Percentiles rank a stretch among this genome's conserved stretches.
Conservation (phyloP, 2,329 filamentous ascomycete species). For the Fusarium pilosicola region DNA sequence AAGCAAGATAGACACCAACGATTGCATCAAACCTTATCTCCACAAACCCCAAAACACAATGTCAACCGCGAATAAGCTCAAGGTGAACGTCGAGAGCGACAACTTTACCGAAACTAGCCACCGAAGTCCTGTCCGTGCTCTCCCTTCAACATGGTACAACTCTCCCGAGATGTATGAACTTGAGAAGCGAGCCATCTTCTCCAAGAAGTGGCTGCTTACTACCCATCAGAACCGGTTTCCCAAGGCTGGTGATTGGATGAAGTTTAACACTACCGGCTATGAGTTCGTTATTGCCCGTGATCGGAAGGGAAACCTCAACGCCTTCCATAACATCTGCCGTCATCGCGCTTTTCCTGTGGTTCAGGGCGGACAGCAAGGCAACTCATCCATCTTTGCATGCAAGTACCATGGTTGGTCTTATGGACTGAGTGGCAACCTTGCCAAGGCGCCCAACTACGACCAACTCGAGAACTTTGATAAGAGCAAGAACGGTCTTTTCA, state of each 20-base stretch:
- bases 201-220: slow-evolving; percentile 63
- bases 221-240: slow-evolving; percentile 61
- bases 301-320: slow-evolving; percentile 59
- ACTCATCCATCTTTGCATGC: slow-evolving; percentile 64
- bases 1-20: background rate
- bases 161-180: slow-evolving; percentile 64
- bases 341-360: slow-evolving; percentile 69
- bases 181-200: slow-evolving; percentile 66
- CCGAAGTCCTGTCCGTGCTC: slow-evolving; percentile 44
- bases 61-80: slow-evolving; percentile 13
- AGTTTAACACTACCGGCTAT: slow-evolving; percentile 64
- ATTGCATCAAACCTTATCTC: background rate
- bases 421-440: slow-evolving; percentile 64
- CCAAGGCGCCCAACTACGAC: slow-evolving; percentile 66
- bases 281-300: slow-evolving; percentile 58
- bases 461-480: slow-evolving; percentile 65
- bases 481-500: slow-evolving; percentile 63
- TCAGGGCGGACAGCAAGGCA: slow-evolving; percentile 54
- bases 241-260: slow-evolving; percentile 65
- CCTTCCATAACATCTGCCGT: slow-evolving; percentile 71
- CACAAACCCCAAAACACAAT: background rate
- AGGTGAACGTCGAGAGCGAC: slow-evolving; percentile 19
- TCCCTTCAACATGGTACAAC: slow-evolving; percentile 63
- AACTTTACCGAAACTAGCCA: slow-evolving; percentile 24
- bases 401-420: slow-evolving; percentile 72